Evolutionary conservation across 768 basidiomycete species (phyloP).

Genomic region (Mycena metata): DNA sequence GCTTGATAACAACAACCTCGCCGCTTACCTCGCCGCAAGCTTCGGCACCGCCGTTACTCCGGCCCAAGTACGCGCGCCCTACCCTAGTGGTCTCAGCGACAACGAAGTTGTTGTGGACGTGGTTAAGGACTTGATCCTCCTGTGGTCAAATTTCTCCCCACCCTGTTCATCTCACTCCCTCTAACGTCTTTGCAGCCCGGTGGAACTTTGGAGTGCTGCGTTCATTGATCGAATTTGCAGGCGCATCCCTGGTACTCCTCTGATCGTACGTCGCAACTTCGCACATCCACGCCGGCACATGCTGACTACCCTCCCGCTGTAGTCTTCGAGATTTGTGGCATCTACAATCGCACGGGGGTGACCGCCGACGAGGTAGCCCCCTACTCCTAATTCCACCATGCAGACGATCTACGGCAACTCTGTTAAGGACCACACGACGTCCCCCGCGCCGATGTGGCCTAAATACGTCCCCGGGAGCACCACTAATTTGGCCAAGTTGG

Average conservation of each 20-base stretch:
- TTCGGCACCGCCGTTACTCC: constrained; percentile 20
- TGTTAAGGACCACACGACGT: constrained; percentile 33
- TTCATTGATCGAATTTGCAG: background rate
- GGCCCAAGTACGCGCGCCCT: constrained; percentile 32
- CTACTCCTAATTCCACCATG: constrained; percentile 41
- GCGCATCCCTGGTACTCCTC: too few species aligned
- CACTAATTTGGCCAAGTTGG: constrained; percentile 39
- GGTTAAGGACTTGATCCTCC: constrained; percentile 17
- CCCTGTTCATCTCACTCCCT: too few species aligned
- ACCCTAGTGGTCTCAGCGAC: constrained; percentile 38
- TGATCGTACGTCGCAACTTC: too few species aligned
- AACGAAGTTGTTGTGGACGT: constrained; percentile 29
- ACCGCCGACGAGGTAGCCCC: constrained; percentile 39
- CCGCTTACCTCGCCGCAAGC: constrained; percentile 25
- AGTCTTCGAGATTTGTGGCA: constrained; percentile 45
- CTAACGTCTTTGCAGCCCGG: constrained; percentile 20
- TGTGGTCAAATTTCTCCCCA: constrained; percentile 27
- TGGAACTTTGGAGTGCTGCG: constrained; percentile 29
- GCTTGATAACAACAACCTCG: constrained; percentile 31
- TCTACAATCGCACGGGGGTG: constrained; percentile 42
- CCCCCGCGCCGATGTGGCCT: constrained; percentile 40
- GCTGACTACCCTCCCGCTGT: background rate
- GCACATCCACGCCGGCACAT: background rate
- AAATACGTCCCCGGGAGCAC: constrained; percentile 36
- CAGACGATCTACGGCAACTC: constrained; percentile 39